Evolutionary conservation across 2,329 filamentous ascomycete genomes (phyloP).

Genomic region (Sporothrix globosa): DNA sequence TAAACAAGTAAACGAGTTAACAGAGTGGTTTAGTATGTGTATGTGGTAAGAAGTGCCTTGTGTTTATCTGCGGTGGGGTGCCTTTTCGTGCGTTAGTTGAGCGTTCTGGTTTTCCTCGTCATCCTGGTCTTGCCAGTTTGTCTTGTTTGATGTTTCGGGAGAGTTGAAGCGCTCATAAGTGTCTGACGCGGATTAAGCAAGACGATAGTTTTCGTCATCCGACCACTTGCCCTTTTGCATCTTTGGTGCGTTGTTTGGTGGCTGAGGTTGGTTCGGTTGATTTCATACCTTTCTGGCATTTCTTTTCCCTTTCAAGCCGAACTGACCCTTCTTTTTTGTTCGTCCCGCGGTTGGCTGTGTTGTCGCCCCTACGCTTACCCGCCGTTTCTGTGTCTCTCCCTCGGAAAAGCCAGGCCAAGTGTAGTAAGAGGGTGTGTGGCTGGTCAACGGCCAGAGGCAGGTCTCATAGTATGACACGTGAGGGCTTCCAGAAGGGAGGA

Average conservation of each 20-base stretch:
- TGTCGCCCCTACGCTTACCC: constrained; percentile 11
- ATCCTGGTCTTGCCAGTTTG: not conserved
- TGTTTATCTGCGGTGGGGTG: not conserved
- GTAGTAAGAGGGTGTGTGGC: constrained; percentile 20
- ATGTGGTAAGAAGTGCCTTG: not conserved
- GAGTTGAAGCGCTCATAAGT: constrained; percentile 22
- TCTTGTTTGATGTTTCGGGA: constrained; percentile 21
- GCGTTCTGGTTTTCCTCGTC: not conserved
- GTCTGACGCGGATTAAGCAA: not conserved
- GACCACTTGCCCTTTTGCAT: constrained; percentile 29
- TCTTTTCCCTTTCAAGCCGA: not conserved
- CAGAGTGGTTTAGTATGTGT: not conserved
- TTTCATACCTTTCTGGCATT: constrained; percentile 2
- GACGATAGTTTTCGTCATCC: constrained; percentile 23
- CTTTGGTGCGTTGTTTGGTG: not conserved
- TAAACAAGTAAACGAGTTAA: not conserved
- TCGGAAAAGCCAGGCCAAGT: not conserved
- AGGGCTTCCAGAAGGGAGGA: constrained; percentile 26
- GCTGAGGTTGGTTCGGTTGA: not conserved
- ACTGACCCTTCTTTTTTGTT: constrained; percentile 5
- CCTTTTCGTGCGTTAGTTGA: not conserved
- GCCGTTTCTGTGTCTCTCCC: not conserved
- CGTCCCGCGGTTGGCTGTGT: not conserved
- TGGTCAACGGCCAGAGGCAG: constrained; percentile 7
- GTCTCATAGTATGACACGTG: constrained; percentile 10